Evolutionary conservation across 2,329 filamentous ascomycete species (phyloP), one percentile per base, ranked within the genome.

Genomic region (Pyricularia pennisetigena): DNA sequence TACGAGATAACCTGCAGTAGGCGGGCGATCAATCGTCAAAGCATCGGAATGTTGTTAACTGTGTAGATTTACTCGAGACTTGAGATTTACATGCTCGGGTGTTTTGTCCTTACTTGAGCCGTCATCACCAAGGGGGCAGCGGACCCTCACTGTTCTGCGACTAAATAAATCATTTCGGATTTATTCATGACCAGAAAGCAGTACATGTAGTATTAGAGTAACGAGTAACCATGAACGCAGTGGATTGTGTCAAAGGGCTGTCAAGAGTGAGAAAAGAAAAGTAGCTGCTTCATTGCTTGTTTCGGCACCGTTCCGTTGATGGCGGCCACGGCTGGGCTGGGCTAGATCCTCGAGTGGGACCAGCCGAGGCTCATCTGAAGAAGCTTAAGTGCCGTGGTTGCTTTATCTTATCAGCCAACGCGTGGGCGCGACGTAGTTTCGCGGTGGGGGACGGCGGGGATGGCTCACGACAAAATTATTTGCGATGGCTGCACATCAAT

Each of bases 401-500:
- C 24, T 28, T 62, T 62, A 62, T 62, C 59, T 62, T 62, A 62
- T 62, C 59, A 20, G 59, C 59, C 23, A 62, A 29, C 59, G 59
- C 59, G 59, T 62, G 59, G 2, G 59, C 59, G 59, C 59, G 41
- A 30, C 24, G 41, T 41, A 57, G 24, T 62, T 26, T 66, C 65
- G 65, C 65, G 35, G 59, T 62, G 59, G 59, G 59, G 59, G 59
- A 62, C 59, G 59, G 24, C 24, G 23, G 26, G 26, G 59, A 28
- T 28, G 59, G 59, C 41, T 49, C 41, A 49, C 24, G 59, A 66
- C 35, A 57, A 66, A 66, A 66, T 66, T 66, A 54, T 66, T 66
- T 41, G 41, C 41, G 65, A 49, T 28, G 59, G 59, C 59, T 28
- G 26, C 41, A 28, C 24, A 26, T 62, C 59, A 26, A 28, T 28